These are phyloP conservation scores for Centella asiatica DNA, from an alignment of 129 eudicot genomes.

Conservation along the genomic window DNA sequence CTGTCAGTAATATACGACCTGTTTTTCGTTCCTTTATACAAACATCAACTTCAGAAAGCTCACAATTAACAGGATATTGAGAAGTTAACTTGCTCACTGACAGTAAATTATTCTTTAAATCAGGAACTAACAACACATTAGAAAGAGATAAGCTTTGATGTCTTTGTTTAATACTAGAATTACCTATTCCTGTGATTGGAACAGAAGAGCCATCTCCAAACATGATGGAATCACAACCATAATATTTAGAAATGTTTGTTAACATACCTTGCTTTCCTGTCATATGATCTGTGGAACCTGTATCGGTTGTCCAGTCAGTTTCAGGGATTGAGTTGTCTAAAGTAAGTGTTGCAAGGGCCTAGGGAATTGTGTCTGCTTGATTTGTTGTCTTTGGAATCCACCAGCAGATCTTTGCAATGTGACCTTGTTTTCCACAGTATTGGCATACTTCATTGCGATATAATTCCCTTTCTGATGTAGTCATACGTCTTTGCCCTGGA, in stretches of 20 bases:
- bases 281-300: not conserved
- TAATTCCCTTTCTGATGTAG: not conserved
- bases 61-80: not conserved
- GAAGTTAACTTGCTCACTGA: not conserved
- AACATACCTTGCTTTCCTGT: not conserved
- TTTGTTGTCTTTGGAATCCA: not conserved
- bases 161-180: not conserved
- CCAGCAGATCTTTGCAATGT: not conserved
- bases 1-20: not conserved
- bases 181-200: not conserved
- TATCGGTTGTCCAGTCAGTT: not conserved
- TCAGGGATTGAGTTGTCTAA: not conserved
- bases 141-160: not conserved
- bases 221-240: not conserved
- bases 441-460: not conserved
- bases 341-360: conserved; percentile 1
- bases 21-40: not conserved
- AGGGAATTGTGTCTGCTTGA: not conserved
- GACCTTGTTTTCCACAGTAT: not conserved
- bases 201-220: not conserved
- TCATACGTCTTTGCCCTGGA: not conserved
- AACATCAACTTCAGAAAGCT: not conserved
- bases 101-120: not conserved
- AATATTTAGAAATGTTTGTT: not conserved
- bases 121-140: not conserved